Conservation (phyloP, 1,284 basidiomycete species). For the Melampsora larici-populina region DNA sequence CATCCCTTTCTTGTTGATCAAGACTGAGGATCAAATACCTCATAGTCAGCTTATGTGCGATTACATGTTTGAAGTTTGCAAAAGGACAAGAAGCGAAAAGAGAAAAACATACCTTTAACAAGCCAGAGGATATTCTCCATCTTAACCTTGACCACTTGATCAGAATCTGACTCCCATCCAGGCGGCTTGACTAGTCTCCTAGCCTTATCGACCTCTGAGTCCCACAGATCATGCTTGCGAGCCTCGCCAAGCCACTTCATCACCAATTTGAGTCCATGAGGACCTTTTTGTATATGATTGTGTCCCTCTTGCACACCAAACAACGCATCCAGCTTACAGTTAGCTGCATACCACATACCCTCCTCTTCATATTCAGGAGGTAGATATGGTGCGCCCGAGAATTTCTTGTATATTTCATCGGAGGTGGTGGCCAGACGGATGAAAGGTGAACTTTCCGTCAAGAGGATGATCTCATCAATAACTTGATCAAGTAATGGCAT, state of each 20-base stretch:
- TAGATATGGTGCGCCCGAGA: neutral
- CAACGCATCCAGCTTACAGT: neutral
- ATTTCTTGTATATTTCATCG: neutral
- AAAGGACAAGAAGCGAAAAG: neutral
- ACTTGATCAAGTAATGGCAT: neutral
- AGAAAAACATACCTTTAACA: neutral
- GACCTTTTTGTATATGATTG: neutral
- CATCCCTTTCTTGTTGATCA: too few relatives aligned
- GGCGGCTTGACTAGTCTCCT: too few relatives aligned
- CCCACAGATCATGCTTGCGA: neutral
- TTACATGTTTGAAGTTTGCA: too few relatives aligned
- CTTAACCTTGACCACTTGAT: neutral
- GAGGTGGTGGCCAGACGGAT: neutral
- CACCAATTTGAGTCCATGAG: neutral
- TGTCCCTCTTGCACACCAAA: neutral
- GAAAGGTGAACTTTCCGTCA: neutral
- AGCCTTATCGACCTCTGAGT: too few relatives aligned
- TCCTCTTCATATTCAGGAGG: neutral
- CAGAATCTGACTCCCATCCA: neutral
- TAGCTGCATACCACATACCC: neutral
- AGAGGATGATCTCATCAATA: neutral
- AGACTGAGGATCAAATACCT: too few relatives aligned
- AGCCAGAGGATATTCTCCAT: neutral
- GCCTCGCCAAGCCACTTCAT: neutral
- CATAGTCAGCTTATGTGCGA: too few relatives aligned